Evolutionary conservation across 2,329 filamentous ascomycete genomes (phyloP).

Genomic region (Aureobasidium mangrovei): DNA sequence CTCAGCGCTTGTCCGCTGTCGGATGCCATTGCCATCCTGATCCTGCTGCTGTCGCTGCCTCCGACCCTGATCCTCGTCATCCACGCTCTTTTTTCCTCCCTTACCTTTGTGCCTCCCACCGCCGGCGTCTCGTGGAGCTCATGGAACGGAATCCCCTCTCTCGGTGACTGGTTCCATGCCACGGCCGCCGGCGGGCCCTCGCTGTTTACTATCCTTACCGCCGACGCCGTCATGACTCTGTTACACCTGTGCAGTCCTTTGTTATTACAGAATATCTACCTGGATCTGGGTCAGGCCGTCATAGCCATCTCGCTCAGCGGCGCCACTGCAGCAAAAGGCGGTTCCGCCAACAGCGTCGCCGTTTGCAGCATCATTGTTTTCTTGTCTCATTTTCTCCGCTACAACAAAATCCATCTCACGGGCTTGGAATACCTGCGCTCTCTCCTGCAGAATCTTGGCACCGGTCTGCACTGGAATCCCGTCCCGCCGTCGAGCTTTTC

Average conservation of each 20-base stretch:
- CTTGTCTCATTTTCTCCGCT: slow-evolving; percentile 42
- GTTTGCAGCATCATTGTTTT: slow-evolving; percentile 62
- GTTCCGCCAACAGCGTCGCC: slow-evolving; percentile 62
- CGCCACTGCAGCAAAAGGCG: slow-evolving; percentile 60
- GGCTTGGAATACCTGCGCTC: slow-evolving; percentile 30
- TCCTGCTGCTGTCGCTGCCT: slow-evolving; percentile 86
- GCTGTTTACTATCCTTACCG: slow-evolving; percentile 70
- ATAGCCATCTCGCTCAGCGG: slow-evolving; percentile 86
- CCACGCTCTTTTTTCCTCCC: slow-evolving; percentile 82
- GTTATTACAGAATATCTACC: slow-evolving; percentile 67
- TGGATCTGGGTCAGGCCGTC: slow-evolving; percentile 86
- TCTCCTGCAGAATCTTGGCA: slow-evolving; percentile 28
- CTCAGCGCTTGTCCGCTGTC: slow-evolving; percentile 82
- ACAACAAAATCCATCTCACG: slow-evolving; percentile 39
- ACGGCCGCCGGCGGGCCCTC: slow-evolving; percentile 72
- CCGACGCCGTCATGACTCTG: slow-evolving; percentile 69
- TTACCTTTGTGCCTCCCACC: slow-evolving; percentile 79
- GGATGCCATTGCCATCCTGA: slow-evolving; percentile 93
- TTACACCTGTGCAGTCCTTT: slow-evolving; percentile 55
- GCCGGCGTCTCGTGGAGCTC: slow-evolving; percentile 49
- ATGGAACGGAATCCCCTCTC: slow-evolving; percentile 58
- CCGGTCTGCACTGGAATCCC: slow-evolving; percentile 22
- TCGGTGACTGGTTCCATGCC: slow-evolving; percentile 86
- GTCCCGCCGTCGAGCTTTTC: slow-evolving; percentile 16
- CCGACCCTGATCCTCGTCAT: slow-evolving; percentile 80